Conservation (phyloP, 306 rosid genomes). For the Malus sylvestris region DNA sequence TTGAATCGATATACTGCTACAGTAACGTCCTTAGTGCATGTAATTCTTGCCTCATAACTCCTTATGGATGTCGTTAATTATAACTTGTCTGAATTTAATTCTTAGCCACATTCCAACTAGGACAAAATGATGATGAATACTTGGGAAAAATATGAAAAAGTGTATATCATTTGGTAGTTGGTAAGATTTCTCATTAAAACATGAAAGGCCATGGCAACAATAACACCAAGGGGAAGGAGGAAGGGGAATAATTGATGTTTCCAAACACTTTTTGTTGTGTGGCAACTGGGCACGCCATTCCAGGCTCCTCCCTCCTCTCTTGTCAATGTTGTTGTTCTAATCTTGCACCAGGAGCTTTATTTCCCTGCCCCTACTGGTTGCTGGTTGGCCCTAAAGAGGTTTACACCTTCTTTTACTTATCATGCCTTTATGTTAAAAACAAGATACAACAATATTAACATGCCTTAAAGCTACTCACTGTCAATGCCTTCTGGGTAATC, state of each 20-base stretch:
- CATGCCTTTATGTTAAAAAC: conserved; percentile 14
- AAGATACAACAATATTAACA: neutral
- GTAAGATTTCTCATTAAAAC: conserved; percentile 9
- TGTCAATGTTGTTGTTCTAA: conserved; percentile 7
- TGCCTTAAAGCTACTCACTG: conserved; percentile 15
- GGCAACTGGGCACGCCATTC: conserved; percentile 27
- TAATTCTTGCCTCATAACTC: neutral
- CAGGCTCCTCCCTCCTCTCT: neutral
- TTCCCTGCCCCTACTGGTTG: conserved; percentile 18
- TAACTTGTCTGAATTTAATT: neutral
- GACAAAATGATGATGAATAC: conserved; percentile 9
- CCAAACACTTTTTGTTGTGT: conserved; percentile 21
- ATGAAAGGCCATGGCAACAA: conserved; percentile 8
- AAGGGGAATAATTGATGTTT: conserved; percentile 30
- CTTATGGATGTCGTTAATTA: neutral
- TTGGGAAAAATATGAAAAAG: neutral
- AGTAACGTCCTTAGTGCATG: no score
- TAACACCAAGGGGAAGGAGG: conserved; percentile 4
- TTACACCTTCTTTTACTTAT: conserved; percentile 1
- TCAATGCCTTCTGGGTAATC: conserved; percentile 36
- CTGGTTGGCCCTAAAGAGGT: conserved; percentile 49
- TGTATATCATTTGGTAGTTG: conserved; percentile 9
- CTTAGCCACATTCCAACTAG: neutral
- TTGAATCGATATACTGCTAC: neutral
- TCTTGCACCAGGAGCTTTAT: conserved; percentile 24